These are phyloP conservation scores for Gossypium rotundifolium DNA, from an alignment of 345 rosid genomes.

Conservation along the genomic window DNA sequence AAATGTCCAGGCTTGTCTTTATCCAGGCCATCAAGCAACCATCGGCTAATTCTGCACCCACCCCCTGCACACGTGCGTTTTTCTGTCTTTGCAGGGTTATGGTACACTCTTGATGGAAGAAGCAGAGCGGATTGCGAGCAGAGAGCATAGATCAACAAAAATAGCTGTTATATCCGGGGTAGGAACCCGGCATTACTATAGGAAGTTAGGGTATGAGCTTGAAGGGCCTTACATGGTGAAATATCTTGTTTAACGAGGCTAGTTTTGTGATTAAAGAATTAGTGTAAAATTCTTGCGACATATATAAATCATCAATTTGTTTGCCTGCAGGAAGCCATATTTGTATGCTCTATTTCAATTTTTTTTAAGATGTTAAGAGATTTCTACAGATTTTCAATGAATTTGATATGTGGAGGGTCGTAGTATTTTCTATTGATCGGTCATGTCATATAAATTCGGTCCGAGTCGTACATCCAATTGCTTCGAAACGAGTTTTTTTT, in stretches of 20 bases:
- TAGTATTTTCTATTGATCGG: no score
- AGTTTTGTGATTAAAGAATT: slow-evolving; percentile 10
- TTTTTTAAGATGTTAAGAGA: background rate
- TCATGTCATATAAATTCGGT: no score
- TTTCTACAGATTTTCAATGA: background rate
- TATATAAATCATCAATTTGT: background rate
- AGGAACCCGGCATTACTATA: slow-evolving; percentile 89
- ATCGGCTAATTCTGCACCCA: background rate
- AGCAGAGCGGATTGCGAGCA: slow-evolving; percentile 74
- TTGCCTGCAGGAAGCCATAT: background rate
- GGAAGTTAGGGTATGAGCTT: slow-evolving; percentile 85
- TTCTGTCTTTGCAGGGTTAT: slow-evolving; percentile 48
- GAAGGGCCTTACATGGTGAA: slow-evolving; percentile 98
- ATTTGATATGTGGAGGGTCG: background rate
- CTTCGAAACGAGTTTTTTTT: no score
- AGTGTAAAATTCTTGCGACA: background rate
- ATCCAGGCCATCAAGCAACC: background rate
- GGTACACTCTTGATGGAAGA: slow-evolving; percentile 98
- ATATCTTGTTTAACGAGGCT: slow-evolving; percentile 33
- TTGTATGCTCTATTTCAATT: background rate
- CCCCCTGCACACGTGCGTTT: no score
- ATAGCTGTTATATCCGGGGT: slow-evolving; percentile 91
- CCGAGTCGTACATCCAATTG: no score
- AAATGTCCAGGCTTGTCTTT: background rate
- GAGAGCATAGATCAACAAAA: slow-evolving; percentile 82